phyloP scores from a whole-genome alignment of 257 asterid genomes.

The Solanum gracilifrons region DNA sequence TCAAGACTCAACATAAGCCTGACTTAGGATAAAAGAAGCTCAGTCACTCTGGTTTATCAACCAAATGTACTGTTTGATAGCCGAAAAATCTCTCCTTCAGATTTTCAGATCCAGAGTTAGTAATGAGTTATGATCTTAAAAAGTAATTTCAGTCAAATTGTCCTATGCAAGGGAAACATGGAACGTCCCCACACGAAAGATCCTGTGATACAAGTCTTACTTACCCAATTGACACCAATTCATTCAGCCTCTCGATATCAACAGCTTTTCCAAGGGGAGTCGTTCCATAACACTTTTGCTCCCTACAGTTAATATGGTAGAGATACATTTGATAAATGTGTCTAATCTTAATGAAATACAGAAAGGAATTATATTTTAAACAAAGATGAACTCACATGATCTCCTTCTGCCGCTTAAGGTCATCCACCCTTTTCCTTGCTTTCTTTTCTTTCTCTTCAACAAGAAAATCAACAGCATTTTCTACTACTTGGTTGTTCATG shows the following conservation, averaged over 20 bases:
- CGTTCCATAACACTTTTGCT: slow-evolving; percentile 70
- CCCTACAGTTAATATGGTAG: slow-evolving; percentile 34
- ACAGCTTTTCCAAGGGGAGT: slow-evolving; percentile 83
- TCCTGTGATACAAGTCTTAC: slow-evolving; percentile 4
- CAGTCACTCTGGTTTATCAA: not conserved
- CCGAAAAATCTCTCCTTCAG: not conserved
- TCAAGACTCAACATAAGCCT: not conserved
- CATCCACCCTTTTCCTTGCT: slow-evolving; percentile 46
- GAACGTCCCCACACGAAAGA: not conserved
- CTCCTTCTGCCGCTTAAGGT: slow-evolving; percentile 43
- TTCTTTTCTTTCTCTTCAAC: slow-evolving; percentile 51
- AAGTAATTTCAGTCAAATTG: not conserved
- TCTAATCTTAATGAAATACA: not conserved
- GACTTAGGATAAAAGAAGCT: not conserved
- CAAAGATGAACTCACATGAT: slow-evolving; percentile 32
- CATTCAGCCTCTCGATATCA: slow-evolving; percentile 55
- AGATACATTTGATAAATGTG: not conserved
- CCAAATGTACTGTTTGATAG: not conserved
- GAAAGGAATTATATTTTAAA: not conserved
- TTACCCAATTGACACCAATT: slow-evolving; percentile 75
- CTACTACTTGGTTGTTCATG: slow-evolving; percentile 68
- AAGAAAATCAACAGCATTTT: slow-evolving; percentile 76
- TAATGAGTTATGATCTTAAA: not conserved
- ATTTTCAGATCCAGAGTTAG: not conserved
- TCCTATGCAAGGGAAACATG: not conserved